phyloP scores from a whole-genome alignment of 768 basidiomycete species.

The Suillus cothurnatus region DNA sequence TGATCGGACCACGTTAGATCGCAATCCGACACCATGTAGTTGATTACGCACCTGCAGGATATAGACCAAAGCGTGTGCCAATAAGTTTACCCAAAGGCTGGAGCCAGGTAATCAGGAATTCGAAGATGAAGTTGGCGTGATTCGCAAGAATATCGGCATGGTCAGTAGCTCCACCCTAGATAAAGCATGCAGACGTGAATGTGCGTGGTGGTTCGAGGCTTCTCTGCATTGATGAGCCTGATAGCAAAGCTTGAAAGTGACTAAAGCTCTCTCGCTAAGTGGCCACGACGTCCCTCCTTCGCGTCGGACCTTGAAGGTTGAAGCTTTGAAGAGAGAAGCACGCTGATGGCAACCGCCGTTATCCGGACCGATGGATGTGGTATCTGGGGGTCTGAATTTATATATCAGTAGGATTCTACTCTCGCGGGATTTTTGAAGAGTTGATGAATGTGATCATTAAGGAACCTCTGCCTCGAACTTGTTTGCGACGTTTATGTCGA shows the following conservation, averaged over 20 bases:
- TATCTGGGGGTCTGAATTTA: no score
- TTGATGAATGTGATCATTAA: no score
- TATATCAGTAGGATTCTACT: background rate
- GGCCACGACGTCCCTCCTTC: background rate
- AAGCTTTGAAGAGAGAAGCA: background rate
- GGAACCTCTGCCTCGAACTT: conserved; percentile 9
- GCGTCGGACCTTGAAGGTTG: background rate
- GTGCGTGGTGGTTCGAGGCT: background rate
- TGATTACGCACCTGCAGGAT: background rate
- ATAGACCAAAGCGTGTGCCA: background rate
- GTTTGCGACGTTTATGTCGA: conserved; percentile 10
- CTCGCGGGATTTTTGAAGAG: conserved; percentile 10
- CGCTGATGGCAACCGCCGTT: background rate
- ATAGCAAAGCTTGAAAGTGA: background rate
- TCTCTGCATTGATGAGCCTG: background rate
- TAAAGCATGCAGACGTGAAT: background rate
- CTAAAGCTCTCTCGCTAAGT: background rate
- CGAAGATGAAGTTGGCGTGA: background rate
- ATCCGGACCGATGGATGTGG: background rate
- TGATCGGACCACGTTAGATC: background rate
- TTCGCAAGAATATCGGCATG: background rate
- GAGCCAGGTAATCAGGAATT: background rate
- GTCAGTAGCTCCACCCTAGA: background rate
- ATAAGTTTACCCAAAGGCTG: background rate
- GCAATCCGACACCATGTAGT: background rate